Conservation (phyloP, 495 filamentous ascomycete species). For the Hyaloscypha finlandica region DNA sequence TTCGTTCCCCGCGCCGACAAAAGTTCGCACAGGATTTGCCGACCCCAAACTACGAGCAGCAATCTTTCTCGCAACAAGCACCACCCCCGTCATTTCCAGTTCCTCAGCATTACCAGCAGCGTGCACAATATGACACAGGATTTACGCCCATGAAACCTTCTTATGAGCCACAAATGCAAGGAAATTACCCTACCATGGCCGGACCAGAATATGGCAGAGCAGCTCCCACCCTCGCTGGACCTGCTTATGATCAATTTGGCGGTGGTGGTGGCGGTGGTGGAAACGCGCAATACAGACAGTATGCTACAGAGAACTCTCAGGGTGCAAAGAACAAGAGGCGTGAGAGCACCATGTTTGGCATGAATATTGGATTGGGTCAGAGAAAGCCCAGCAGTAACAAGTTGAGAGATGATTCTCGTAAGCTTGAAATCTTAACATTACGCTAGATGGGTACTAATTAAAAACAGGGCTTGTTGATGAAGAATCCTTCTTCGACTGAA, state of each 20-base stretch:
- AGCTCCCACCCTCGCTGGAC: slow-evolving; percentile 43
- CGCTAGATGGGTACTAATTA: background rate
- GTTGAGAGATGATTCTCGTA: slow-evolving; percentile 30
- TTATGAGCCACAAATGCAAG: slow-evolving; percentile 45
- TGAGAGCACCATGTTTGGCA: slow-evolving; percentile 61
- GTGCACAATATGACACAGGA: slow-evolving; percentile 52
- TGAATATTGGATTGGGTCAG: slow-evolving; percentile 36
- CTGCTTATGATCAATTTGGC: slow-evolving; percentile 33
- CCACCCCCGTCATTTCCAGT: slow-evolving; percentile 24
- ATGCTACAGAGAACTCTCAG: slow-evolving; percentile 21
- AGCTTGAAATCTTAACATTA: background rate
- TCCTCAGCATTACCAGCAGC: slow-evolving; percentile 29
- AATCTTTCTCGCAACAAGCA: slow-evolving; percentile 47
- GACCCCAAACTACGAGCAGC: slow-evolving; percentile 64
- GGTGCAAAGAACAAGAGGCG: slow-evolving; percentile 54
- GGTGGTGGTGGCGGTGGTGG: slow-evolving; percentile 17
- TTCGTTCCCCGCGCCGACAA: slow-evolving; percentile 66
- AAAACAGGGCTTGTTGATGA: slow-evolving; percentile 30
- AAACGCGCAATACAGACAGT: slow-evolving; percentile 35
- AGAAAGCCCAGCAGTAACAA: slow-evolving; percentile 25
- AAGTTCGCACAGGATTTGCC: slow-evolving; percentile 67
- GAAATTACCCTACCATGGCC: slow-evolving; percentile 27
- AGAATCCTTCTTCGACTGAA: slow-evolving; percentile 35
- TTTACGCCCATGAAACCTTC: slow-evolving; percentile 63
- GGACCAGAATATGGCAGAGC: slow-evolving; percentile 39